Evolutionary conservation across 2,329 filamentous ascomycete genomes (phyloP).

Genomic region (Chaetothyriales sp.): DNA sequence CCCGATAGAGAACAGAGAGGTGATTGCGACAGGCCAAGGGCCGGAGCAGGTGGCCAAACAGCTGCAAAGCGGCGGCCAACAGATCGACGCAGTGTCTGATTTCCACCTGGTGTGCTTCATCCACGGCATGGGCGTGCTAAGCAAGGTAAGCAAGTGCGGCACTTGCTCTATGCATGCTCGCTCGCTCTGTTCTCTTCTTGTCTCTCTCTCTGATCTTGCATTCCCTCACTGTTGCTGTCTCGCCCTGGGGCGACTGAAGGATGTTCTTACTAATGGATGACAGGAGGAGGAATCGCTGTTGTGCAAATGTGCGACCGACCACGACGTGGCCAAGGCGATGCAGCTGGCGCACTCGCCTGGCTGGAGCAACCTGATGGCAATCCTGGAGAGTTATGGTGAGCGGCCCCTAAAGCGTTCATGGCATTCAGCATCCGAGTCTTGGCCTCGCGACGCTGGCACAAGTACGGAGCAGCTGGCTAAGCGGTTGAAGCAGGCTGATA

Average conservation of each 20-base stretch:
- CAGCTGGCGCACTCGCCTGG: constrained; percentile 74
- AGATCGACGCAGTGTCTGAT: constrained; percentile 62
- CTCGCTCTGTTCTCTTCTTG: no score
- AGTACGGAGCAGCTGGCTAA: constrained; percentile 44
- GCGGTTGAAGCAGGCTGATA: constrained; percentile 46
- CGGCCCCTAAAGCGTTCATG: constrained; percentile 34
- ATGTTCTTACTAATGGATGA: background rate
- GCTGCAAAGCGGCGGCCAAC: constrained; percentile 50
- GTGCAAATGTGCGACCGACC: constrained; percentile 66
- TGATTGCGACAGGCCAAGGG: constrained; percentile 75
- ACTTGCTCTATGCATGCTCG: constrained; percentile 5
- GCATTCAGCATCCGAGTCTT: constrained; percentile 22
- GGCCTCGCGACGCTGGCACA: constrained; percentile 34
- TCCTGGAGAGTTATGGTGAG: constrained; percentile 90
- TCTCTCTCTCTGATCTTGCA: no score
- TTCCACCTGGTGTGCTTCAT: constrained; percentile 91
- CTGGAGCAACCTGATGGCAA: constrained; percentile 86
- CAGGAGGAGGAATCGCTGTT: constrained; percentile 83
- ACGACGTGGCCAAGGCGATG: constrained; percentile 65
- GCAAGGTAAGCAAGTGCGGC: constrained; percentile 51
- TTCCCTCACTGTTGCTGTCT: no score
- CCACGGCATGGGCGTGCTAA: constrained; percentile 62
- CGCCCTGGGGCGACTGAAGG: background rate
- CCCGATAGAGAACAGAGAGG: constrained; percentile 80
- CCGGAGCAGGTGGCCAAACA: constrained; percentile 51